Base-by-base conservation (phyloP, 163 green algal genomes). In the Volvox carteri region DNA sequence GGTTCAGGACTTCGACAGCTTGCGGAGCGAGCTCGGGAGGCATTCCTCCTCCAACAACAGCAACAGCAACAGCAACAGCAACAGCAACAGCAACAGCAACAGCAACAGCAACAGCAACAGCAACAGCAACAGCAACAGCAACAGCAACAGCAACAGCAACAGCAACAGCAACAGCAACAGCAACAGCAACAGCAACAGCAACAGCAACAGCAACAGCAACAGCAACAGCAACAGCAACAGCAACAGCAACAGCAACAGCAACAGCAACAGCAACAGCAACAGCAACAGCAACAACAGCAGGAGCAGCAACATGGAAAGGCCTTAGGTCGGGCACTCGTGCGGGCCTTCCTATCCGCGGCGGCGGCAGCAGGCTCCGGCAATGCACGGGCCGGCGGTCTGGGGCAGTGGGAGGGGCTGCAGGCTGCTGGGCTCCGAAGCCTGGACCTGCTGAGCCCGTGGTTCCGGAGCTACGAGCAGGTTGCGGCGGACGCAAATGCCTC, bases 361-460 rank as follows among this genome's bases (percentile, higher is more conserved):
- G 12, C 19, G 18, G 30, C 65, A 5, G 65, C 44, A 9, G 46
- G 44, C 25, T 46, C 28, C 4, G 81, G 5, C 19, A 50, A 37
- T 44, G 21, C 2, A 21, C 56, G 25, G 1, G 44, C 62, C 1
- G 60, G 42, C 16, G 79, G 46, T 21, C 39, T 67, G 41, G 21
- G 6, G 78, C 37, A 39, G n/a, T 87, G 81, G 81, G 81, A 87
- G 81, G 81, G 62, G 46, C 65, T 87, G 46, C 81, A 87, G 81
- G 21, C 81, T 7, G 4, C 65, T 8, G 81, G 81, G 14, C 2
- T 0, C 7, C 65, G 48, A 19, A 70, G 33, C 5, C 37, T 87
- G 81, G 48, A 41, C 6, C 48, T 70, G 46, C 48, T 87, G 30
- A 72, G 81, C 35, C 46, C 46, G 44, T 87, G 81, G 81, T 87